Percentiles rank a stretch among this genome's conserved stretches.
Conservation (phyloP, 768 basidiomycete genomes). For the Gloeostereum incarnatum region DNA sequence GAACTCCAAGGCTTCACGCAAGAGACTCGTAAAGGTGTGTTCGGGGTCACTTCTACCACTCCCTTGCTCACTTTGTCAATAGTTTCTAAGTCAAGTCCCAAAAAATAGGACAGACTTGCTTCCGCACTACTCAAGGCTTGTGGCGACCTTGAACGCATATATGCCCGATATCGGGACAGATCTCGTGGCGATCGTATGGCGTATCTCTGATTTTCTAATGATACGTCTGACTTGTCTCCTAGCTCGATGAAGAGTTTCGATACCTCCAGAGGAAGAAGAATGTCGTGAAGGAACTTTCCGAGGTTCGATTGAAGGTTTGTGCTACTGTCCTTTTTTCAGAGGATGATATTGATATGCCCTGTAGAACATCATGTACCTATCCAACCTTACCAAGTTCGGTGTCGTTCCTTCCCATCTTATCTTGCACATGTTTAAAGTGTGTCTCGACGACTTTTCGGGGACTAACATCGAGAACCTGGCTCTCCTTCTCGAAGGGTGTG, state of each 20-base stretch:
- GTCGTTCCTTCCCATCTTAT: slow-evolving; percentile 89
- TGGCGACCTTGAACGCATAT: slow-evolving; percentile 82
- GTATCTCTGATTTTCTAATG: slow-evolving; percentile 19
- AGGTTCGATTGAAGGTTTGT: slow-evolving; percentile 73
- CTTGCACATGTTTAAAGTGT: slow-evolving; percentile 94
- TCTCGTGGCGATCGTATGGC: slow-evolving; percentile 67
- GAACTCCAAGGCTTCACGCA: slow-evolving; percentile 94
- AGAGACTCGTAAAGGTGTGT: slow-evolving; percentile 75
- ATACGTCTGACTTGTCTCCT: slow-evolving; percentile 6
- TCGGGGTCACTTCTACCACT: neutral
- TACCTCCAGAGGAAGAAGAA: slow-evolving; percentile 94
- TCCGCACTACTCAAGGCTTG: slow-evolving; percentile 86
- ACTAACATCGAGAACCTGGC: slow-evolving; percentile 92
- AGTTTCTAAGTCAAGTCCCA: slow-evolving; percentile 79
- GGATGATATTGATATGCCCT: neutral
- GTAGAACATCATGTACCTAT: slow-evolving; percentile 82
- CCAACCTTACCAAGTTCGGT: slow-evolving; percentile 92
- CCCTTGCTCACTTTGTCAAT: slow-evolving; percentile 6
- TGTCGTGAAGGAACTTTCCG: slow-evolving; percentile 81
- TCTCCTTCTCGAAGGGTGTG: slow-evolving; percentile 86
- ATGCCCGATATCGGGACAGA: slow-evolving; percentile 92
- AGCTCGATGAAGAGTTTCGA: slow-evolving; percentile 96
- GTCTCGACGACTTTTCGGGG: slow-evolving; percentile 89
- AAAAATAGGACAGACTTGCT: slow-evolving; percentile 86
- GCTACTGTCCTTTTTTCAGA: neutral